Conservation (phyloP, 306 rosid genomes). For the Dryas drummondii region DNA sequence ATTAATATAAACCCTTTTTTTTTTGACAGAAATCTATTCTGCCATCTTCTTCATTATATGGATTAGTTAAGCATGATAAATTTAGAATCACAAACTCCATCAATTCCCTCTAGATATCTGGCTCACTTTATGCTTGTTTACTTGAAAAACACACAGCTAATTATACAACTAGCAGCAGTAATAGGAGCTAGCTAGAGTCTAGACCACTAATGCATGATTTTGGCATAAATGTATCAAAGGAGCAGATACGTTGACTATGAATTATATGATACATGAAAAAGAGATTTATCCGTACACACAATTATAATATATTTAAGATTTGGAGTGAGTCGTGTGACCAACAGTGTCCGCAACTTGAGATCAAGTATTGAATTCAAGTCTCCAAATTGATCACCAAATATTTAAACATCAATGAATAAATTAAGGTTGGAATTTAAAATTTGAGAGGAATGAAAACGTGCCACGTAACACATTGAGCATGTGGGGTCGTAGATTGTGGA, state of each 20-base stretch:
- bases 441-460: slow-evolving; percentile 20
- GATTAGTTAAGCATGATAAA: too few relatives aligned
- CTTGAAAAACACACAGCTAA: not conserved
- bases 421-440: slow-evolving; percentile 5
- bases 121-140: not conserved
- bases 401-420: not conserved
- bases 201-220: not conserved
- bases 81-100: too few relatives aligned
- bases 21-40: too few relatives aligned
- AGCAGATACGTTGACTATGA: slow-evolving; percentile 5
- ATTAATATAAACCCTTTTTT: too few relatives aligned
- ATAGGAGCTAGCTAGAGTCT: not conserved
- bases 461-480: slow-evolving; percentile 45
- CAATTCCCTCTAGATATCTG: too few relatives aligned
- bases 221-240: not conserved
- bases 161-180: not conserved
- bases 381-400: not conserved
- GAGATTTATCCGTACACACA: not conserved
- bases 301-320: not conserved
- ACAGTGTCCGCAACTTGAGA: slow-evolving; percentile 24
- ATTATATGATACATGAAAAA: not conserved
- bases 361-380: slow-evolving; percentile 14
- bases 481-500: slow-evolving; percentile 22
- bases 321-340: slow-evolving; percentile 6
- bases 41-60: too few relatives aligned